These are phyloP conservation scores for Talaromyces sp. DNA, from an alignment of 2,329 filamentous ascomycete genomes.

Conservation along the genomic window DNA sequence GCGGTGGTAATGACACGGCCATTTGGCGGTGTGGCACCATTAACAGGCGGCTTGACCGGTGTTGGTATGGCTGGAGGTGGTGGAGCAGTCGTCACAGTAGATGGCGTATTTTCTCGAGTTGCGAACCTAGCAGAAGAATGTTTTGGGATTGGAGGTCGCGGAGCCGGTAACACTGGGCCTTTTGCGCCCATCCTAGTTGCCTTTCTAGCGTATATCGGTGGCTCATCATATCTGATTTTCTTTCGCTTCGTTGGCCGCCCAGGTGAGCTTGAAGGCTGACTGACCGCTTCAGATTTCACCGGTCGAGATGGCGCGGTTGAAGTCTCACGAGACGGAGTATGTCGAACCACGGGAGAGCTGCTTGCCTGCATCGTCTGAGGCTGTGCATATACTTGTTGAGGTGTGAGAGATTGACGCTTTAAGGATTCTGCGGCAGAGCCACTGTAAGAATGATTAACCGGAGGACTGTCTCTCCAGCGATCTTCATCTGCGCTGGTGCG, in stretches of 20 bases:
- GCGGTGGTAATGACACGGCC: conserved; percentile 18
- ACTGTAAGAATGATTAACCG: conserved; percentile 14
- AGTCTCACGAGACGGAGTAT: conserved; percentile 15
- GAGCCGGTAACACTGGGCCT: conserved; percentile 37
- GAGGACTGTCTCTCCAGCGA: conserved; percentile 23
- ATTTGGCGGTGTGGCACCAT: conserved; percentile 23
- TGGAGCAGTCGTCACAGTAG: conserved; percentile 2
- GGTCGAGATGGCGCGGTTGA: conserved; percentile 13
- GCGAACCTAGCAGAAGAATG: conserved; percentile 20
- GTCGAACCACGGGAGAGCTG: conserved; percentile 24
- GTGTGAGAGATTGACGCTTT: conserved; percentile 7
- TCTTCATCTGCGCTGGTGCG: conserved; percentile 24
- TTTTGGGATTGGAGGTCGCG: conserved; percentile 28
- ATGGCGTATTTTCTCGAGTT: conserved; percentile 14
- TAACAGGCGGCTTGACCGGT: conserved; percentile 15
- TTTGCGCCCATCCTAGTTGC: conserved; percentile 37
- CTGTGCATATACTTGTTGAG: conserved; percentile 13
- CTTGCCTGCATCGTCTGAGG: conserved; percentile 10
- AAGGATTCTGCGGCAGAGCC: conserved; percentile 9
- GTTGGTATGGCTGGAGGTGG: conserved; percentile 15
- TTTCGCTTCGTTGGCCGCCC: conserved; percentile 43
- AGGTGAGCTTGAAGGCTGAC: not conserved
- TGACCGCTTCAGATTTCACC: conserved; percentile 18
- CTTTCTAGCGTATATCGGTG: conserved; percentile 48
- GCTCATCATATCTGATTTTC: conserved; percentile 47